These are phyloP conservation scores for Fraxinus americana DNA, from an alignment of 257 asterid species.

Conservation along the genomic window DNA sequence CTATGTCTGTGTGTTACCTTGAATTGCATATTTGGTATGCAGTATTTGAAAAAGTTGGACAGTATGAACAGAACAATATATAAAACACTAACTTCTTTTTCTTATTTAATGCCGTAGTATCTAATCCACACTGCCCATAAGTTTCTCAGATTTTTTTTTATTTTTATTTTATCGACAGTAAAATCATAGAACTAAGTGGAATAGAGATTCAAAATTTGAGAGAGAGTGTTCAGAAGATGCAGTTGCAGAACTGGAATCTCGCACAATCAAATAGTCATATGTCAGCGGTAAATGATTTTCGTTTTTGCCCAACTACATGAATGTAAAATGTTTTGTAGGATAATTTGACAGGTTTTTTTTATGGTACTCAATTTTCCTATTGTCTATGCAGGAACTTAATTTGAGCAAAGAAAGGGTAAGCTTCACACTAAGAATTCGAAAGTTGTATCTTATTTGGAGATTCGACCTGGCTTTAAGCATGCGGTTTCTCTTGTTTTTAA, in stretches of 20 bases:
- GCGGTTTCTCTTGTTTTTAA: background rate
- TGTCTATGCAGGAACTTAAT: constrained; percentile 69
- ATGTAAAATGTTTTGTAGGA: background rate
- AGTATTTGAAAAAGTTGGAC: background rate
- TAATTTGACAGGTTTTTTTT: constrained; percentile 14
- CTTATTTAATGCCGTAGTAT: too few species aligned
- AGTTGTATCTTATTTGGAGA: background rate
- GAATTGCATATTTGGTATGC: background rate
- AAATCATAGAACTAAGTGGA: constrained; percentile 75
- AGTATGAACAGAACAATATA: background rate
- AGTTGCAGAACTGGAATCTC: constrained; percentile 79
- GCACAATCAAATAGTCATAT: constrained; percentile 84
- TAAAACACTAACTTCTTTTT: background rate
- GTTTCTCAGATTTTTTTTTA: background rate
- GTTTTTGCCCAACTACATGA: background rate
- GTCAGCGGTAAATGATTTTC: constrained; percentile 55
- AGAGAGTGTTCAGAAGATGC: constrained; percentile 69
- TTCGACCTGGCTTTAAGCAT: background rate
- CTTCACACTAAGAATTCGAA: background rate
- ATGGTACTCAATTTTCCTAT: constrained; percentile 14
- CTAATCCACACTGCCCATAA: background rate
- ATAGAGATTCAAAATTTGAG: constrained; percentile 68
- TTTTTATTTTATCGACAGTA: constrained; percentile 50
- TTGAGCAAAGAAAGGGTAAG: constrained; percentile 71
- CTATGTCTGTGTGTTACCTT: background rate